These are phyloP conservation scores for Fennellomyces sp. DNA, from an alignment of 371 early-diverging fungal genomes.

Conservation along the genomic window DNA sequence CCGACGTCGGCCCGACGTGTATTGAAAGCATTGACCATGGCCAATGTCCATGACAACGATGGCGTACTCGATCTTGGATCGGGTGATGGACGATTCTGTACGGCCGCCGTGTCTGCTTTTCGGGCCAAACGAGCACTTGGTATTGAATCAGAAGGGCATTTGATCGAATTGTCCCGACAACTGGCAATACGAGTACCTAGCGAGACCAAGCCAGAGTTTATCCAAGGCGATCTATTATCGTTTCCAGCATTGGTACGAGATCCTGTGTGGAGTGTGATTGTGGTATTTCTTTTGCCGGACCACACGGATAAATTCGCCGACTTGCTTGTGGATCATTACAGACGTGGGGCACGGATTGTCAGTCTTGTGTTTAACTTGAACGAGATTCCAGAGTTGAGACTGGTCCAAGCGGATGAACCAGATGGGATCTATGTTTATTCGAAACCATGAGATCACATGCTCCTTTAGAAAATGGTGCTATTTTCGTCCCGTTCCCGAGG, in stretches of 20 bases:
- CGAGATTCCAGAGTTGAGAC: conserved; percentile 50
- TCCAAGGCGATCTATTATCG: conserved; percentile 50
- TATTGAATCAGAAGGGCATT: conserved; percentile 55
- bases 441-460: conserved; percentile 7
- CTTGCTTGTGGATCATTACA: conserved; percentile 50
- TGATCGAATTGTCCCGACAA: conserved; percentile 46
- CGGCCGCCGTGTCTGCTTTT: conserved; percentile 54
- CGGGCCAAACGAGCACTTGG: conserved; percentile 53
- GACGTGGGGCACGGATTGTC: conserved; percentile 56
- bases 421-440: conserved; percentile 61
- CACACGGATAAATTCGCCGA: conserved; percentile 59
- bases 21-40: conserved; percentile 54
- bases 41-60: conserved; percentile 39
- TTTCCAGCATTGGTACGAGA: conserved; percentile 27
- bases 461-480: neutral
- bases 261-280: conserved; percentile 50
- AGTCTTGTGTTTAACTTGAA: conserved; percentile 62
- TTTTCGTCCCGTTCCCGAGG: conserved; percentile 3
- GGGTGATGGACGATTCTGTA: conserved; percentile 68
- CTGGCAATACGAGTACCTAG: conserved; percentile 37
- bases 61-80: conserved; percentile 66
- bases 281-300: conserved; percentile 63
- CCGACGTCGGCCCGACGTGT: conserved; percentile 65
- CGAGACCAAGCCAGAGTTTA: conserved; percentile 27
- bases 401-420: conserved; percentile 44